A percentile compares a stretch with the other conserved stretches of the same genome.
Conservation (phyloP, 805 yeast species). For the Metschnikowia baotianmanensis region DNA sequence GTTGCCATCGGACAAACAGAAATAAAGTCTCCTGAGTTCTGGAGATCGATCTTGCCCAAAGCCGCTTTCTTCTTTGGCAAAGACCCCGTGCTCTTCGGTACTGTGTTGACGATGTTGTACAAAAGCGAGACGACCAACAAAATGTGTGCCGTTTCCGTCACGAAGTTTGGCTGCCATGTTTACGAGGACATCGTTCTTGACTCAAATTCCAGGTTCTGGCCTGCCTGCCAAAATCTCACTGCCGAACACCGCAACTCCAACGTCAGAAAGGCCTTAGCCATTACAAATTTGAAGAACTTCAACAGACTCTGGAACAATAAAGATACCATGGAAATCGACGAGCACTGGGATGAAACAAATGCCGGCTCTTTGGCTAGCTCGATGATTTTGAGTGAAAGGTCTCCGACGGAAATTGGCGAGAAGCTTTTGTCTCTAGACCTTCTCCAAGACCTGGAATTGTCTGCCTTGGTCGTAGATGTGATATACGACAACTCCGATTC, state of each 20-base stretch:
- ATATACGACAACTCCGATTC: conserved; percentile 53
- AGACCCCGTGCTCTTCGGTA: conserved; percentile 46
- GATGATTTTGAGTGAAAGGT: conserved; percentile 53
- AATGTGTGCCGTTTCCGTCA: conserved; percentile 54
- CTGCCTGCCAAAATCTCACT: conserved; percentile 70
- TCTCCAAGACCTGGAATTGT: conserved; percentile 47
- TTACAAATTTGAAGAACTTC: conserved; percentile 65
- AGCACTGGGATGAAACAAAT: conserved; percentile 65
- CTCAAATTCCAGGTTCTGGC: conserved; percentile 62
- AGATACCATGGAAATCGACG: conserved; percentile 40
- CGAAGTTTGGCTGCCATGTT: conserved; percentile 65
- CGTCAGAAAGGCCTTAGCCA: conserved; percentile 74
- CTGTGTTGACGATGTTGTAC: conserved; percentile 49
- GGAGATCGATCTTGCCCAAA: conserved; percentile 44
- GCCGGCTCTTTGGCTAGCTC: conserved; percentile 78
- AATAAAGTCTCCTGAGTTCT: conserved; percentile 17
- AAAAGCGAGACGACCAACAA: conserved; percentile 44
- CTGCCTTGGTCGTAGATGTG: conserved; percentile 67
- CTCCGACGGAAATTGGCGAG: conserved; percentile 59
- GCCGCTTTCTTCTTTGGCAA: conserved; percentile 54
- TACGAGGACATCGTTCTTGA: conserved; percentile 20
- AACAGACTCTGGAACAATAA: conserved; percentile 48
- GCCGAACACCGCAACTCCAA: conserved; percentile 49
- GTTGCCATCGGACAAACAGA: conserved; percentile 2
- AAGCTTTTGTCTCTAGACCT: conserved; percentile 57